Evolutionary conservation across 2,329 filamentous ascomycete genomes (phyloP), one percentile per base, ranked within the genome.

Genomic region (Rhexocercosporidium sp.): DNA sequence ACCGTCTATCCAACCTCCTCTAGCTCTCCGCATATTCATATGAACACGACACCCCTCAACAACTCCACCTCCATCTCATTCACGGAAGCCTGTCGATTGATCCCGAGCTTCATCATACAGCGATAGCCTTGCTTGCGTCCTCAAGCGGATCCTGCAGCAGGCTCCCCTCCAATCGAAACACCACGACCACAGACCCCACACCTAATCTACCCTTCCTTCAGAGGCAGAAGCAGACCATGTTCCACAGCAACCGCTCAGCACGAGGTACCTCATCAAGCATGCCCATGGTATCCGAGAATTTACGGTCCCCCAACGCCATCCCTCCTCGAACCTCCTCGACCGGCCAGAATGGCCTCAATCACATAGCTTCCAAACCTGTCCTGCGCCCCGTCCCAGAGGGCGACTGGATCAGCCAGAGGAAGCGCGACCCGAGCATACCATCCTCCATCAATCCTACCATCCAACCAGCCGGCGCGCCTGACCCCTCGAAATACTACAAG

Each of bases 251-350:
- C 57, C 65, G 66, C 49, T 67, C 70, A 41, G 64, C 60, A 14
- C 27, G 60, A 67, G 65, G 63, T 16, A 46, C 29, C 3, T 61
- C 59, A 20, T 34, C 44, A 49, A 66, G 66, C 41, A 71, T 59
- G 27, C 75, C 71, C 69, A 34, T 64, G 16, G 20, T 54, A 20
- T 69, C 71, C 41, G 72, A 77, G 29, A 71, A 62, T 59, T 69
- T 74, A 9, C 69, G 64, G n/a, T 86, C 85, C n/a, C 89, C 90
- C 63, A 89, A 87, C 77, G 83, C 85, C 44, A 93, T 94, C 64
- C 91, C 92, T 22, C 89, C 90, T 3, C 86, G 92, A 70, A 93
- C 89, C 54, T 93, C 91, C 65, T 92, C 90, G 0, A 88, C 86
- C 65, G 83, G 84, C 70, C 82, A 84, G 69, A 78, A 78, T 39